Evolutionary conservation across 2,329 filamentous ascomycete species (phyloP).

Genomic region (Exserohilum turcica): DNA sequence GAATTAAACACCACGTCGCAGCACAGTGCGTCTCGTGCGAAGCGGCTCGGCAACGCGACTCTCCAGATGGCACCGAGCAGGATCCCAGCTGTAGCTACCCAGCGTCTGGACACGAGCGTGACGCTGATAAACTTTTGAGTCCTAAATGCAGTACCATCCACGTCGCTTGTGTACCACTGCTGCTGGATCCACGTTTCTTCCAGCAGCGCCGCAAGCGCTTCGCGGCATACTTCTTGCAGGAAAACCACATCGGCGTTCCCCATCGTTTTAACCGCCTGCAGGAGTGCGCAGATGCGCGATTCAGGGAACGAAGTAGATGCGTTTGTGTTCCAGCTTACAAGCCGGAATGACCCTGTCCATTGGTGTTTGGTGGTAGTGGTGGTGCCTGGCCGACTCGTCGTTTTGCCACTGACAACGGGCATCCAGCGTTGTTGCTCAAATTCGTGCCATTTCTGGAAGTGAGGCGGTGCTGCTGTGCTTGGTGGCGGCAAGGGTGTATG

Average conservation of each 20-base stretch:
- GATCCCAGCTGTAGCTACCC: not conserved
- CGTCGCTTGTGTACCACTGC: constrained; percentile 7
- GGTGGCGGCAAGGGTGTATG: constrained; percentile 4
- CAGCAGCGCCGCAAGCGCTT: not conserved
- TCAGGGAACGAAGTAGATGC: not conserved
- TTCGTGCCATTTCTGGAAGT: constrained; percentile 6
- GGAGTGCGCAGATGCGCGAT: constrained; percentile 6
- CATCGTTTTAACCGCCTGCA: not conserved
- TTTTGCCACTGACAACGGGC: not conserved
- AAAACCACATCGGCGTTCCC: constrained; percentile 2
- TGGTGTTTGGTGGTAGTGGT: not conserved
- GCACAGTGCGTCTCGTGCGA: constrained; percentile 6
- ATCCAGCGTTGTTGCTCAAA: constrained; percentile 1
- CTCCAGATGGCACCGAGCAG: constrained; percentile 4
- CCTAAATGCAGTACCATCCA: not conserved
- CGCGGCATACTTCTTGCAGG: constrained; percentile 7
- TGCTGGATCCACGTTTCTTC: constrained; percentile 2
- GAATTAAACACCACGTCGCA: constrained; percentile 7
- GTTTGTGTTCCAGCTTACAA: constrained; percentile 9
- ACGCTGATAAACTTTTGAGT: constrained; percentile 5
- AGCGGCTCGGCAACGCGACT: constrained; percentile 4
- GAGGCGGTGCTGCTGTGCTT: not conserved
- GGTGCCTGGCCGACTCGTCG: not conserved
- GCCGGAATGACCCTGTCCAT: constrained; percentile 7
- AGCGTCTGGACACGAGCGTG: not conserved